Percentiles rank a stretch among this genome's conserved stretches.
phyloP scores from a whole-genome alignment of 169 alveolate species.

The Ichthyophthirius multifiliis region DNA sequence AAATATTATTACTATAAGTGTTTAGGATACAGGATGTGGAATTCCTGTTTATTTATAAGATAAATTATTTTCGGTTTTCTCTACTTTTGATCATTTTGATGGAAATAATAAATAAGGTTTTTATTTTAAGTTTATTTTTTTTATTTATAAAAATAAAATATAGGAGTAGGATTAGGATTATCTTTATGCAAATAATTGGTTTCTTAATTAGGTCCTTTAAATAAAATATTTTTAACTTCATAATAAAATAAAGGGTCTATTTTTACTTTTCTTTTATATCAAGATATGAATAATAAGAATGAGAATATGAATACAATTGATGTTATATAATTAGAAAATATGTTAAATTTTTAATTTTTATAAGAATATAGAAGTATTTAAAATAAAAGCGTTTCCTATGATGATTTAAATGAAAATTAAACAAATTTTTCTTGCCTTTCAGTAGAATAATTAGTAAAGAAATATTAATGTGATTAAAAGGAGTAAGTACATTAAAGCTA shows the following conservation, averaged over 20 bases:
- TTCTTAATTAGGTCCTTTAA: neutral
- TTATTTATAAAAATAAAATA: no score
- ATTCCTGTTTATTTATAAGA: conserved; percentile 23
- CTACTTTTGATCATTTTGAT: conserved; percentile 21
- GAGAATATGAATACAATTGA: neutral
- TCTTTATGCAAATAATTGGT: neutral
- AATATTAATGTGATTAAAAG: neutral
- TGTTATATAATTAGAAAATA: neutral
- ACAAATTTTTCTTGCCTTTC: neutral
- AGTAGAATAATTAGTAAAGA: neutral
- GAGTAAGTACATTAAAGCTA: neutral
- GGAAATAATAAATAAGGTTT: neutral
- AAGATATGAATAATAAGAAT: neutral
- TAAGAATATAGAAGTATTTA: neutral
- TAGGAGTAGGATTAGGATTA: conserved; percentile 8
- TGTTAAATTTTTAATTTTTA: no score
- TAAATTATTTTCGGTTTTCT: conserved; percentile 23
- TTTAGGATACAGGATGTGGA: conserved; percentile 42
- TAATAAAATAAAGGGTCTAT: neutral
- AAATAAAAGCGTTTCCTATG: neutral
- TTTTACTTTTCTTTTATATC: neutral
- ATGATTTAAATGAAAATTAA: neutral
- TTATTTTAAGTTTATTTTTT: no score
- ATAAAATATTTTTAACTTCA: neutral
- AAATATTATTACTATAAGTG: neutral